Evolutionary conservation across 352 stramenopile genomes (phyloP).

Genomic region (Phytophthora multivora): DNA sequence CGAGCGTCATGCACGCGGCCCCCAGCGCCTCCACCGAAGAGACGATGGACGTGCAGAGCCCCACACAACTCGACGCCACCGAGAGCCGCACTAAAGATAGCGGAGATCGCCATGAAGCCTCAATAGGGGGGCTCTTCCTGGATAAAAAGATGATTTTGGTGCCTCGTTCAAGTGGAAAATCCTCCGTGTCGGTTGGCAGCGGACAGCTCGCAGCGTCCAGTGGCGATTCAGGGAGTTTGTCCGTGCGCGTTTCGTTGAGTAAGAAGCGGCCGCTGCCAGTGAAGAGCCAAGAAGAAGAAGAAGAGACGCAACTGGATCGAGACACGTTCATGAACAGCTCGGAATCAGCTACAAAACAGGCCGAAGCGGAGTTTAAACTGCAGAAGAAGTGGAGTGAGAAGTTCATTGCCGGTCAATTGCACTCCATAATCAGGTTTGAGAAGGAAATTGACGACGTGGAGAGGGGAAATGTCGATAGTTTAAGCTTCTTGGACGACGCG

Average conservation of each 20-base stretch:
- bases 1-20: background rate
- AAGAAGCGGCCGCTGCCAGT: constrained; percentile 10
- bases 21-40: background rate
- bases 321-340: constrained; percentile 21
- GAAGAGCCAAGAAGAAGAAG: background rate
- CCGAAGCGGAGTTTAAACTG: constrained; percentile 5
- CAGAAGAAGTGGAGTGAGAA: constrained; percentile 17
- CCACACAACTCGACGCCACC: background rate
- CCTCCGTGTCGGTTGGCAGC: background rate
- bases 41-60: background rate
- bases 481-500: constrained; percentile 1
- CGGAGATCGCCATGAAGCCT: background rate
- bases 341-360: constrained; percentile 15
- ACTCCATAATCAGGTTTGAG: constrained; percentile 29
- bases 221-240: constrained; percentile 12
- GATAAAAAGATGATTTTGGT: constrained; percentile 9
- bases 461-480: background rate
- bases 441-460: constrained; percentile 5
- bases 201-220: constrained; percentile 10
- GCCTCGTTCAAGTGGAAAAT: constrained; percentile 1
- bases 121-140: constrained; percentile 15
- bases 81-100: background rate
- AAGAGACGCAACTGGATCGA: background rate
- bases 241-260: constrained; percentile 7
- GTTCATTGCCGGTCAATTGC: constrained; percentile 12